phyloP scores from a whole-genome alignment of 805 yeast genomes.

The Nakazawaea pomicola region DNA sequence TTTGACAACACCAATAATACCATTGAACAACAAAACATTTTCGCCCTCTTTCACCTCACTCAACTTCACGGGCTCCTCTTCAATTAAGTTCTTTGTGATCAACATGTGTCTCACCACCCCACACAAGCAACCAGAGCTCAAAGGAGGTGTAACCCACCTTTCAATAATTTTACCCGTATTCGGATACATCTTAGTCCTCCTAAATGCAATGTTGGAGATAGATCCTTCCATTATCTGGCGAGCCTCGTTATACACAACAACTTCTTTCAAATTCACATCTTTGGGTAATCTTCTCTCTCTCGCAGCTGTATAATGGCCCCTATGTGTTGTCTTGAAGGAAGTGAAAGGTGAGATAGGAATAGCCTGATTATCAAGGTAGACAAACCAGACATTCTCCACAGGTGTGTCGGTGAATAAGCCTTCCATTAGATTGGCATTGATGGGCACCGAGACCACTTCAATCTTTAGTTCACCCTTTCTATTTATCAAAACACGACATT shows the following conservation, averaged over 20 bases:
- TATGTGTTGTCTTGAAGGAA: constrained; percentile 77
- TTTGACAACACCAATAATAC: constrained; percentile 71
- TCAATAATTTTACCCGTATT: constrained; percentile 26
- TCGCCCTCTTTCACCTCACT: constrained; percentile 59
- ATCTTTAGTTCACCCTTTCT: constrained; percentile 30
- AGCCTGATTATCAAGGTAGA: constrained; percentile 54
- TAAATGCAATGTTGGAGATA: constrained; percentile 73
- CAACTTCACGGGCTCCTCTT: constrained; percentile 45
- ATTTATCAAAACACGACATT: constrained; percentile 42
- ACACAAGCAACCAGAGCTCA: constrained; percentile 75
- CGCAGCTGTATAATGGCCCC: constrained; percentile 61
- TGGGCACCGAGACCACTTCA: constrained; percentile 29
- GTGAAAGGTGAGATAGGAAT: constrained; percentile 68
- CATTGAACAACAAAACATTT: constrained; percentile 71
- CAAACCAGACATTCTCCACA: constrained; percentile 39
- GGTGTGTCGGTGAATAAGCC: constrained; percentile 5
- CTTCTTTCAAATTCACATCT: constrained; percentile 48
- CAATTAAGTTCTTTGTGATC: constrained; percentile 44
- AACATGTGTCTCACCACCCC: constrained; percentile 75
- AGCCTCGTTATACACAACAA: constrained; percentile 58
- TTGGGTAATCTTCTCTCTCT: constrained; percentile 40
- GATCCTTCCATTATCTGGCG: constrained; percentile 74
- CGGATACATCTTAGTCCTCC: constrained; percentile 26
- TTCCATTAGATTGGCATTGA: constrained; percentile 7
- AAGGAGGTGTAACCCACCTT: constrained; percentile 77